Conservation (phyloP, 1,284 basidiomycete genomes). For the Apiotrichum brassicae region DNA sequence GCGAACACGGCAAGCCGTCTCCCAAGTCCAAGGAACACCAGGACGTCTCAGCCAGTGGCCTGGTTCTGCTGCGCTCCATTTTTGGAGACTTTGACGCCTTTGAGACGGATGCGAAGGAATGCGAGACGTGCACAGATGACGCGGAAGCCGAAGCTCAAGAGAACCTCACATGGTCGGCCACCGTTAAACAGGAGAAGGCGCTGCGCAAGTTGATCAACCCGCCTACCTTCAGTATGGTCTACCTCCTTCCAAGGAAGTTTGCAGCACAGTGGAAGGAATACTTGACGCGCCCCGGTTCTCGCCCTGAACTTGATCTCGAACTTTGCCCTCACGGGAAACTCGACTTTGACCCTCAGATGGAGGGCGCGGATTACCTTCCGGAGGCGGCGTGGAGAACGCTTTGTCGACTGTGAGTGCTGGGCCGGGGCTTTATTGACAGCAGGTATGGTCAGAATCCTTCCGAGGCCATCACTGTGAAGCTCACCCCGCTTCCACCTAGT, state of each 20-base stretch:
- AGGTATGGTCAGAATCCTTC: conserved; percentile 20
- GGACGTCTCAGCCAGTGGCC: conserved; percentile 14
- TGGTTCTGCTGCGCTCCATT: conserved; percentile 25
- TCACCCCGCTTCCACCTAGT: not conserved
- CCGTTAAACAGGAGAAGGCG: conserved; percentile 8
- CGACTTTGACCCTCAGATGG: conserved; percentile 32
- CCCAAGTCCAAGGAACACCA: conserved; percentile 1
- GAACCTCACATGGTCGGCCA: not conserved
- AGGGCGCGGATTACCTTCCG: conserved; percentile 13
- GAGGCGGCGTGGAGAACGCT: conserved; percentile 25
- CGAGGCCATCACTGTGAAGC: conserved; percentile 17
- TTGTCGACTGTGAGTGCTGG: conserved; percentile 18
- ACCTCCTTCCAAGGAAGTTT: conserved; percentile 24
- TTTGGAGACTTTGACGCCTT: conserved; percentile 25
- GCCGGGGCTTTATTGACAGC: not conserved
- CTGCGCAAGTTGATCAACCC: conserved; percentile 6
- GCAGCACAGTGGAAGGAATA: conserved; percentile 20
- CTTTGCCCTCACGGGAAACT: conserved; percentile 35
- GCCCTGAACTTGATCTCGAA: conserved; percentile 18
- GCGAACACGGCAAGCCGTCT: conserved; percentile 27
- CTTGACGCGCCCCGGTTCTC: not conserved
- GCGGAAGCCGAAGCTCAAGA: not conserved
- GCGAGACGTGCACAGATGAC: conserved; percentile 13
- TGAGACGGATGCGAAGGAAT: conserved; percentile 7
- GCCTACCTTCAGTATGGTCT: conserved; percentile 21